Conservation (phyloP, 2,329 filamentous ascomycete genomes). For the Talaromyces verruculosus region DNA sequence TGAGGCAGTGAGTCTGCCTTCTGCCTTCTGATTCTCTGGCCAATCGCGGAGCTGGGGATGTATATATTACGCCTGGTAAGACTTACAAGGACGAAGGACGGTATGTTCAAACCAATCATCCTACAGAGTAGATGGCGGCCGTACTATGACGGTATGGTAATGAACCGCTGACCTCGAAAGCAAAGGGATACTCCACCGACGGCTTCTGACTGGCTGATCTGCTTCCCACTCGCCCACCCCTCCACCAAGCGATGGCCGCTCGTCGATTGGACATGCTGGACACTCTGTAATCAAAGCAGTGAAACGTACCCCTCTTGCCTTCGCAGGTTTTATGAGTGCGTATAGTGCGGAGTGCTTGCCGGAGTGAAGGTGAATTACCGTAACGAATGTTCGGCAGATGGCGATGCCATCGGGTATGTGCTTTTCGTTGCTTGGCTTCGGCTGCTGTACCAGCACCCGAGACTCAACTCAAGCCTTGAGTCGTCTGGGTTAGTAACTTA, state of each 20-base stretch:
- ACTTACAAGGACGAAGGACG: not conserved
- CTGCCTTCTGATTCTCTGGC: not conserved
- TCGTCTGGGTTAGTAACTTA: not conserved
- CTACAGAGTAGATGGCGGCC: not conserved
- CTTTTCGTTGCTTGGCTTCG: not conserved
- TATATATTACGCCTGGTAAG: not conserved
- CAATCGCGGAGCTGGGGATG: not conserved
- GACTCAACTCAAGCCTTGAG: not conserved
- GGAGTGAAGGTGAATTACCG: not conserved
- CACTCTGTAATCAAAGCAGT: not conserved
- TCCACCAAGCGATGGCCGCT: not conserved
- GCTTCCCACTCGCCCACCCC: conserved; percentile 1
- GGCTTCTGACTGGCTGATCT: conserved; percentile 5
- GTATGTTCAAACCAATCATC: not conserved
- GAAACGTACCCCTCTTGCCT: conserved; percentile 6
- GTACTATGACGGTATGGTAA: not conserved
- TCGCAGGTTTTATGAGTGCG: not conserved
- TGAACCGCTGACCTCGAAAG: conserved; percentile 15
- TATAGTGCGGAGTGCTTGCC: not conserved
- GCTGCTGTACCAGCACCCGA: not conserved
- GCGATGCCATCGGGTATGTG: not conserved
- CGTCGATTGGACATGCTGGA: not conserved
- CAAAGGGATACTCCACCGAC: not conserved
- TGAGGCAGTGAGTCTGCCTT: not conserved
- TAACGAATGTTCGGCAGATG: too few relatives aligned